Base-by-base conservation (phyloP, 2,329 filamentous ascomycete genomes). In the Microsporum ferrugineum region DNA sequence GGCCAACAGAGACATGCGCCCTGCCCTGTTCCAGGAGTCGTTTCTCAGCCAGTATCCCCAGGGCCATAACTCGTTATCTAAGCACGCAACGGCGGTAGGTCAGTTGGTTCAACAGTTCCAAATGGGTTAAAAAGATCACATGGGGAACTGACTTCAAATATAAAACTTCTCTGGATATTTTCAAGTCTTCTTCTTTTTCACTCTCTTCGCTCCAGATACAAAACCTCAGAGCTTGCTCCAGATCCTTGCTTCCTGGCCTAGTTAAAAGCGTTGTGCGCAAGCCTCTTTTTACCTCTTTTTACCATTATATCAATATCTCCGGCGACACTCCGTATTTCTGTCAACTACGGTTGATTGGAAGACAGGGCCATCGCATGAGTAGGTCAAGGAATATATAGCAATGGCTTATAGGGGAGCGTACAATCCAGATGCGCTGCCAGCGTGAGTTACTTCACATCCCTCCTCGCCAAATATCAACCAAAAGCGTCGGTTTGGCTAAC, bases 361-460 rank as follows among this genome's bases (percentile, higher is more conserved):
- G 45, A 29, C 23, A 29, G 14, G 23, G 45, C 7, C 27, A 23
- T 10, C 23, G 45, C 45, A 49, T 31, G 23, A 49, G 31, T 29
- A 29, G 7, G 7, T 12, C 10, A 49, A 31, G 45, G 23, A 17
- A 43, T 7, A 33, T 1, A 31, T 49, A 57, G 39, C 10, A 6
- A 97, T 97, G 92, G 92, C 92, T 61, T 97, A 97, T 81, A 95
- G 95, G 77, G 86, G 85, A 74, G 84, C 87, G 61, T 94, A 91
- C 79, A 95, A 99, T 75, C 91, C 91, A 38, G 92, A 99, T 79
- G 89, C 91, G 72, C 84, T 99, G 65, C 92, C 92, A 72, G 90
- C 90, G 88, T 94, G 81, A 78, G 87, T 77, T 41, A 10, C 5
- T 57, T 61, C 47, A 57, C 45, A 29, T 12, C 45, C 23, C 8